Evolutionary conservation across 1,139 yeast species (phyloP), one percentile per base, ranked within the genome.

Genomic region (Meyerozyma athensensis): DNA sequence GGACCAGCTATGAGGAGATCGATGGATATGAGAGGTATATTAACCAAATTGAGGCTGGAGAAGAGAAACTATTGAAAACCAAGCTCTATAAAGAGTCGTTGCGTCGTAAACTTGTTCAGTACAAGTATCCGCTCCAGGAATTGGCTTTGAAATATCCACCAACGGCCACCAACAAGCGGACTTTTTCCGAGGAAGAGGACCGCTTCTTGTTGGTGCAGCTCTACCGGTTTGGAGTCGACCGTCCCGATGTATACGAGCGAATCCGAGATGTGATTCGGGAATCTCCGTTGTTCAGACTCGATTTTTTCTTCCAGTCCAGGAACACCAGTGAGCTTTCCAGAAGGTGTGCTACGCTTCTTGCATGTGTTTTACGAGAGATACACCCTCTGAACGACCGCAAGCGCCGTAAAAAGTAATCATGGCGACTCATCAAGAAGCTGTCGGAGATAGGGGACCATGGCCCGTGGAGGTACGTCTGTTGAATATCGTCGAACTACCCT

Each of bases 161-260:
- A 0, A 69, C 83, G 1, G 55, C 74, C 7, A 67, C 77, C 9
- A 69, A 69, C 47, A 76, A 74, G 51, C 68, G 80, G 46, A 73
- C 79, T 1, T 84, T 77, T 57, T 74, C 81, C 14, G 87, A 81
- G 33, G 87, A 79, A 43, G 94, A 84, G 53, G 95, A 84, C 52
- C 64, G 89, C 41, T 84, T 79, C 52, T 61, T 84, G 43, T 59
- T 84, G 42, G 74, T 82, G 7, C 83, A 80, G 58, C 60, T 82
- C 49, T 79, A 77, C 55, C 67, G 81, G 42, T 75, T 68, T 56
- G 94, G 94, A 0, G 53, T 83, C 33, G 87, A 81, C 44, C 66
- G 79, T 38, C 76, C 74, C 5, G 86, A 81, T 47, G 59, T 83
- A 7, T 79, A 77, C 49, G 94, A 83, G 35, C 52, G 74, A 40